Evolutionary conservation across 106 monocot genomes (phyloP), one percentile per base, ranked within the genome.

Genomic region (Acanthochlamys bracteata): DNA sequence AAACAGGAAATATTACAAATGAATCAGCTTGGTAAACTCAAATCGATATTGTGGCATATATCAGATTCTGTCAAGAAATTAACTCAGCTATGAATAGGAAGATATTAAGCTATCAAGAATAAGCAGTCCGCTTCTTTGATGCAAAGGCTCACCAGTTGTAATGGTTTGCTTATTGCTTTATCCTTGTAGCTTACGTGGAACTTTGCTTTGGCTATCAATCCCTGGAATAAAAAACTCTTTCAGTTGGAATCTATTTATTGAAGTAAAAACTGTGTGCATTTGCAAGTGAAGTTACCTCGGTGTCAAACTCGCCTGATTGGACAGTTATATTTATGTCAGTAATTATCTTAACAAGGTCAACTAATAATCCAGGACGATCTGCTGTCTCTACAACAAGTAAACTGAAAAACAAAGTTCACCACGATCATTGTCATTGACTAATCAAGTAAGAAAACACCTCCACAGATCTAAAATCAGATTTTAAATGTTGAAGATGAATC

Each of bases 281-380:
- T 16, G 13, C 52, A 20, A 10, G 47, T 14, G 15, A 45, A 42
- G 9, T 23, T 74, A 93, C 92, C 82, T 90, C 95, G 9, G 95
- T 95, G 60, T 95, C 86, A 59, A 95, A 95, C 63, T 95, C 95
- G 52, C 95, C 84, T 39, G 95, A 95, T 57, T 87, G 80, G 54
- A 95, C 90, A 9, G 86, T 73, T 40, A 95, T 71, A 52, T 76
- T 95, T 62, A 90, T 90, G 59, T 95, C 95, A 41, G 90, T 84
- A 19, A 95, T 87, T 42, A 78, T 80, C 80, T 80, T 90, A 39
- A 95, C 95, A 54, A 95, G 82, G 61, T 95, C 95, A 33, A 95
- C 84, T 56, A 95, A 69, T 66, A 95, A 78, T 22, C 95, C 95
- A 7, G 95, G 90, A 15, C 82, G 84, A 51, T 95, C 95, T 17